Evolutionary conservation across 1,139 yeast species (phyloP).

Genomic region (Magnusiomyces ingens): DNA sequence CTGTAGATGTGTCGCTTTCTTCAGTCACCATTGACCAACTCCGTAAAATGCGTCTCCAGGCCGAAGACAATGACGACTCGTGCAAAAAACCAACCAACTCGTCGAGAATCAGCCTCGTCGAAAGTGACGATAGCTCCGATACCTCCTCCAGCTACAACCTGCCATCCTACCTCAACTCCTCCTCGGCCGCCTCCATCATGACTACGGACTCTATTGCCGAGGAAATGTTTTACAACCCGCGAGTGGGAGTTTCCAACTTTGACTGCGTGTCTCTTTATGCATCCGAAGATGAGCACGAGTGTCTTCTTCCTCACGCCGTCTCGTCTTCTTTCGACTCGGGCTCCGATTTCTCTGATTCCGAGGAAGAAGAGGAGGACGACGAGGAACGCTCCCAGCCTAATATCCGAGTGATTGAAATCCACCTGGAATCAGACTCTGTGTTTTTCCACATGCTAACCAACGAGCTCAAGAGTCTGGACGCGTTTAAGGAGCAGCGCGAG

Average conservation of each 20-base stretch:
- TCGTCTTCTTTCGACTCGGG: not conserved
- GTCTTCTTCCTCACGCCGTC: no score
- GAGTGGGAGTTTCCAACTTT: not conserved
- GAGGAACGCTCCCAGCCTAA: not conserved
- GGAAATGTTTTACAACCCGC: not conserved
- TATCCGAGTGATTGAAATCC: constrained; percentile 28
- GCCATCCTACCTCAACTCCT: not conserved
- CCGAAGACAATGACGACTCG: not conserved
- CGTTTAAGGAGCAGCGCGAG: constrained; percentile 43
- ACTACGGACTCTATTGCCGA: not conserved
- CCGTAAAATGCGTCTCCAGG: constrained; percentile 10
- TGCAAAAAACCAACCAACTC: not conserved
- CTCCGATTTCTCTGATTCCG: not conserved
- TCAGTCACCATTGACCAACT: constrained; percentile 16
- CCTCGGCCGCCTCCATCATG: not conserved
- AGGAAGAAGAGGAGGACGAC: not conserved
- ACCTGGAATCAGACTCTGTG: constrained; percentile 38
- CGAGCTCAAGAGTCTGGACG: constrained; percentile 48
- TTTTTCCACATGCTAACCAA: constrained; percentile 54
- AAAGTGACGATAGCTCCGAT: not conserved
- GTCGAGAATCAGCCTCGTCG: not conserved
- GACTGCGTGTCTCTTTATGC: no score
- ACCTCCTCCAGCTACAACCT: not conserved
- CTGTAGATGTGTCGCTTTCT: constrained; percentile 18
- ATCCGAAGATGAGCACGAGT: no score